Evolutionary conservation across 225 moss, liverwort and hornwort genomes (phyloP).

Genomic region (Polytrichum commune): DNA sequence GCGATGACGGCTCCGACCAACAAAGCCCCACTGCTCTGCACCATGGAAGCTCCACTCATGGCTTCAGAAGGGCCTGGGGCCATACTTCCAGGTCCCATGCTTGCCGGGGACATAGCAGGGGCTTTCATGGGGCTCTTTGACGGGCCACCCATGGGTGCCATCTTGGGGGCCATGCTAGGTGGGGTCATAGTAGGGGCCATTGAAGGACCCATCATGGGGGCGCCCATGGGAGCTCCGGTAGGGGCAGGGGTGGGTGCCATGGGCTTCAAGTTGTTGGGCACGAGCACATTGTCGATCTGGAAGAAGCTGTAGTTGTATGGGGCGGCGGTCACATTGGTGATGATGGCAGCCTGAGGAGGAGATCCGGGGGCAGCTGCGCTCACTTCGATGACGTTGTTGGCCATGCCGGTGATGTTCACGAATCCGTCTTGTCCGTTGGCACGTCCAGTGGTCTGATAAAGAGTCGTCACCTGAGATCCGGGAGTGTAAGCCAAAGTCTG

Average conservation of each 20-base stretch:
- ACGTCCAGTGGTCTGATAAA: conserved; percentile 46
- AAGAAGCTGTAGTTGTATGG: conserved; percentile 10
- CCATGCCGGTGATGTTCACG: conserved; percentile 38
- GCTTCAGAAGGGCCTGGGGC: background rate
- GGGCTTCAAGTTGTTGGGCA: conserved; percentile 1
- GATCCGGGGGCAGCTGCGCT: background rate
- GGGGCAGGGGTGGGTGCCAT: conserved; percentile 3
- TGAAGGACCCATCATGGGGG: no score
- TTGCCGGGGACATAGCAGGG: background rate
- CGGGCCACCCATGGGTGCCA: background rate
- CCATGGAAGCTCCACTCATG: no score
- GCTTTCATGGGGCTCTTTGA: background rate
- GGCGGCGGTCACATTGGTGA: conserved; percentile 12
- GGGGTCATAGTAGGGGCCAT: no score
- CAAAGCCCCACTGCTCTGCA: no score
- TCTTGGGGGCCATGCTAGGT: no score
- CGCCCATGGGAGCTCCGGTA: background rate
- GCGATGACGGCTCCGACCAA: no score
- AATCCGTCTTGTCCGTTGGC: conserved; percentile 28
- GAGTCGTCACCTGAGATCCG: conserved; percentile 28
- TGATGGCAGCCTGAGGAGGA: conserved; percentile 8
- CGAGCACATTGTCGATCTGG: background rate
- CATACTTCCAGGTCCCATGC: background rate
- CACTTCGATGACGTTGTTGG: conserved; percentile 1
- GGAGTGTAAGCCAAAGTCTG: conserved; percentile 3